Conservation (phyloP, 192 early-diverging fungal species). For the Haplosporangium gracile region DNA sequence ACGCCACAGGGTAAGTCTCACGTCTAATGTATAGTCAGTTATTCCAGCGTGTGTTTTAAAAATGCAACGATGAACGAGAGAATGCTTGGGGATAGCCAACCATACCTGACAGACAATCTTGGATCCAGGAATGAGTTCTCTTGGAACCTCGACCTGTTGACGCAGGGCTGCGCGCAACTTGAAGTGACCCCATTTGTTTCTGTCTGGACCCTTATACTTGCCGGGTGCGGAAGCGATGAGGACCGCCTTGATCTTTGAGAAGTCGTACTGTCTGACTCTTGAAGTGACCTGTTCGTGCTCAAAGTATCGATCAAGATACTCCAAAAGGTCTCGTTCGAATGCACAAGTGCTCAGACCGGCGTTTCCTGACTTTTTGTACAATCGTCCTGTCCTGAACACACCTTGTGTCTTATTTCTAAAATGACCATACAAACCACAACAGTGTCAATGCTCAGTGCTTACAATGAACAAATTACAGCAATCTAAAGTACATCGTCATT, state of each 20-base stretch:
- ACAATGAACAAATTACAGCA: not conserved
- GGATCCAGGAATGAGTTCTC: conserved; percentile 34
- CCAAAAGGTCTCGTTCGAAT: conserved; percentile 69
- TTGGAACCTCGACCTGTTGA: conserved; percentile 42
- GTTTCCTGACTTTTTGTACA: conserved; percentile 42
- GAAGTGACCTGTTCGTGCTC: conserved; percentile 39
- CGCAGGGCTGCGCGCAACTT: conserved; percentile 56
- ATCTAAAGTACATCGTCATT: not conserved
- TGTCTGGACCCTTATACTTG: conserved; percentile 54
- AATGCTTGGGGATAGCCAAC: no score
- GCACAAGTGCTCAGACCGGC: conserved; percentile 26
- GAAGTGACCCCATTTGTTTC: conserved; percentile 70
- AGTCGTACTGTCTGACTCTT: conserved; percentile 65
- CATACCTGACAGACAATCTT: conserved; percentile 63
- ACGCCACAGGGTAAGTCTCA: no score
- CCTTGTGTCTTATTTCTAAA: conserved; percentile 70
- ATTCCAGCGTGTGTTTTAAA: no score
- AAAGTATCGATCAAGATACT: conserved; percentile 65
- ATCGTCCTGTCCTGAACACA: conserved; percentile 63
- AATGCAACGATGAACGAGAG: not conserved
- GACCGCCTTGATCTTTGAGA: conserved; percentile 57
- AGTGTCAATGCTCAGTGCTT: not conserved
- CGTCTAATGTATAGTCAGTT: no score
- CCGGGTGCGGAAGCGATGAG: conserved; percentile 75
- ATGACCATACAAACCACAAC: not conserved